These are phyloP conservation scores for Pseudopyricularia cyperi DNA, from an alignment of 2,329 filamentous ascomycete species.

Conservation along the genomic window DNA sequence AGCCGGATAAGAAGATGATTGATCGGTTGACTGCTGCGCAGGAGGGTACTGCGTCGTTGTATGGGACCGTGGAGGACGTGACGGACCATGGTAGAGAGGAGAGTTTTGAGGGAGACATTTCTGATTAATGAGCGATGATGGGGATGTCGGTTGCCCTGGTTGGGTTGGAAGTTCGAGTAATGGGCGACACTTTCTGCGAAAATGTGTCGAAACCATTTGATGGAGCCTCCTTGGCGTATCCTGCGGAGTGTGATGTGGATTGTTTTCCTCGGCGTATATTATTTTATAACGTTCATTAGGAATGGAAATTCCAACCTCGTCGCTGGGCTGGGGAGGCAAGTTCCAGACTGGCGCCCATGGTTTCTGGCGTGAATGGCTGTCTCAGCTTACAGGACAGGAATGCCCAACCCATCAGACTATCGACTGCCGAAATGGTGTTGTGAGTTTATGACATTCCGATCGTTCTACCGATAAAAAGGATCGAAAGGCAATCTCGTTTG, in stretches of 20 bases:
- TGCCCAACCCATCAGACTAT: neutral
- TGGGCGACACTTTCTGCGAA: neutral
- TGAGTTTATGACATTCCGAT: neutral
- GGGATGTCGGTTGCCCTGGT: too few relatives aligned
- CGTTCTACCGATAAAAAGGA: neutral
- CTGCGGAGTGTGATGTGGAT: too few relatives aligned
- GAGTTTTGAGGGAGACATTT: neutral
- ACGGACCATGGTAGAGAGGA: neutral
- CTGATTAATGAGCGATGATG: neutral
- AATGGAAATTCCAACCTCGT: too few relatives aligned
- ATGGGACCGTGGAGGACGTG: neutral
- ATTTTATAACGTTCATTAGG: too few relatives aligned
- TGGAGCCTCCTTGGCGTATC: neutral
- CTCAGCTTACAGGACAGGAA: neutral
- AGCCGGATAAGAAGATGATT: slow-evolving; percentile 19
- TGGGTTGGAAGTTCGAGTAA: neutral
- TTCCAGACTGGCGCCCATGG: too few relatives aligned
- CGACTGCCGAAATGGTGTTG: neutral
- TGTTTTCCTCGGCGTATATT: too few relatives aligned
- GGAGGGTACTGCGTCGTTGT: slow-evolving; percentile 3
- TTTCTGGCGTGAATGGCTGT: neutral
- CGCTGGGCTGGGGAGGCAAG: too few relatives aligned
- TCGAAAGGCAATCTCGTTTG: too few relatives aligned
- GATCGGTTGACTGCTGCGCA: slow-evolving; percentile 8
- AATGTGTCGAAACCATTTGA: neutral